These are phyloP conservation scores for Arthrobotrys sphaeroides DNA, from an alignment of 2,329 filamentous ascomycete genomes.

Conservation along the genomic window DNA sequence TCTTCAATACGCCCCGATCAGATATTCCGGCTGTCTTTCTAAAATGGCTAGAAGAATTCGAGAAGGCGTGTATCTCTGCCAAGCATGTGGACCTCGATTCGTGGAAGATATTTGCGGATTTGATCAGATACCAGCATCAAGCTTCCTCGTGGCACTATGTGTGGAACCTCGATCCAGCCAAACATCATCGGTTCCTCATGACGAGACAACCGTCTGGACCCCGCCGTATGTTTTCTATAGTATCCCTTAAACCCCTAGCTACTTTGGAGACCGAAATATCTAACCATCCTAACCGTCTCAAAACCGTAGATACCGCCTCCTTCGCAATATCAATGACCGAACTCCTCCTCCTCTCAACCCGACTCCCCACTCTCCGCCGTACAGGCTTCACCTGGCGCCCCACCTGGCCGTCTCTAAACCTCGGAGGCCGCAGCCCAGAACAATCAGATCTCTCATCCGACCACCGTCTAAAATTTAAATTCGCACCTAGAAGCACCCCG, in stretches of 20 bases:
- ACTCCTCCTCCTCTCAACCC: slow-evolving; percentile 48
- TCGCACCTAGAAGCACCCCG: slow-evolving; percentile 25
- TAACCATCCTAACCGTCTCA: background rate
- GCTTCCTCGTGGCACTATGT: slow-evolving; percentile 50
- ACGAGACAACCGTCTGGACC: slow-evolving; percentile 39
- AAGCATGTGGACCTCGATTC: slow-evolving; percentile 45
- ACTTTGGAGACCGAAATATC: background rate
- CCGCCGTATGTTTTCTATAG: slow-evolving; percentile 14
- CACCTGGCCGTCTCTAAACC: slow-evolving; percentile 35
- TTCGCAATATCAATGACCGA: slow-evolving; percentile 54
- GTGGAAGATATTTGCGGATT: slow-evolving; percentile 52
- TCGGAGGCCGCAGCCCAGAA: slow-evolving; percentile 12
- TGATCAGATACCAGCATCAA: slow-evolving; percentile 49
- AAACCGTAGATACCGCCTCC: slow-evolving; percentile 37
- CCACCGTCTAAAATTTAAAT: slow-evolving; percentile 48
- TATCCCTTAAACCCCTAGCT: background rate
- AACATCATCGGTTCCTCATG: slow-evolving; percentile 47
- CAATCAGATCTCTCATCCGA: slow-evolving; percentile 41
- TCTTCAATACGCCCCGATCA: slow-evolving; percentile 51
- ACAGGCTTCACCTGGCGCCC: slow-evolving; percentile 51
- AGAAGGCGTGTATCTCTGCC: slow-evolving; percentile 28
- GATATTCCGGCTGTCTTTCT: slow-evolving; percentile 37
- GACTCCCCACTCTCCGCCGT: slow-evolving; percentile 41
- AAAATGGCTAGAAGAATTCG: slow-evolving; percentile 52
- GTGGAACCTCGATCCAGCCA: slow-evolving; percentile 42